Evolutionary conservation across 2,329 filamentous ascomycete genomes (phyloP).

Genomic region (Diaporthe eres): DNA sequence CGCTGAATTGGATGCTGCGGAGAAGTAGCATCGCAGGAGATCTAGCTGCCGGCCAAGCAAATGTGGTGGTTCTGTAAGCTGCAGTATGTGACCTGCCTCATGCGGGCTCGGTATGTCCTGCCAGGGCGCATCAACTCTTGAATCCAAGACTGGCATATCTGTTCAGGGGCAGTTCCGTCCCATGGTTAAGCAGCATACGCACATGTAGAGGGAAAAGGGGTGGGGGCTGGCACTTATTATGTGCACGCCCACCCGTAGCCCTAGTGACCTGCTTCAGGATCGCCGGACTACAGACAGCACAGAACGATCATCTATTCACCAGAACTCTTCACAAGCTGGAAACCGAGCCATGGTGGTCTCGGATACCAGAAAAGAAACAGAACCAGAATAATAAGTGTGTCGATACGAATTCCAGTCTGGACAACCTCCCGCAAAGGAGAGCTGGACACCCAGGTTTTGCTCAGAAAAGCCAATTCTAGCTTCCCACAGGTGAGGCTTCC

Average conservation of each 20-base stretch:
- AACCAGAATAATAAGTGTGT: neutral
- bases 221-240: neutral
- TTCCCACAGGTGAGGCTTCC: neutral
- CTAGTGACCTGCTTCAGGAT: neutral
- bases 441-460: neutral
- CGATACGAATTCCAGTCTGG: neutral
- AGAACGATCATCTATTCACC: neutral
- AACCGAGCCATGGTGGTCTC: neutral
- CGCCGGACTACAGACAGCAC: neutral
- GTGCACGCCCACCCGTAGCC: neutral
- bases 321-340: neutral
- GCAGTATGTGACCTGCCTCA: slow-evolving; percentile 5
- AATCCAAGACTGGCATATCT: neutral
- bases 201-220: neutral
- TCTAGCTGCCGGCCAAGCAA: neutral
- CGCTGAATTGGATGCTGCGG: neutral
- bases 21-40: neutral
- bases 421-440: neutral
- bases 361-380: neutral
- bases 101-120: slow-evolving; percentile 3
- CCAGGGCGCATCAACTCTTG: neutral
- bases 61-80: neutral
- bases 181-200: neutral
- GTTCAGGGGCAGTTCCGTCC: neutral
- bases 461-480: neutral